phyloP scores from a whole-genome alignment of 2,329 filamentous ascomycete species.

The Aspergillus cejpii region DNA sequence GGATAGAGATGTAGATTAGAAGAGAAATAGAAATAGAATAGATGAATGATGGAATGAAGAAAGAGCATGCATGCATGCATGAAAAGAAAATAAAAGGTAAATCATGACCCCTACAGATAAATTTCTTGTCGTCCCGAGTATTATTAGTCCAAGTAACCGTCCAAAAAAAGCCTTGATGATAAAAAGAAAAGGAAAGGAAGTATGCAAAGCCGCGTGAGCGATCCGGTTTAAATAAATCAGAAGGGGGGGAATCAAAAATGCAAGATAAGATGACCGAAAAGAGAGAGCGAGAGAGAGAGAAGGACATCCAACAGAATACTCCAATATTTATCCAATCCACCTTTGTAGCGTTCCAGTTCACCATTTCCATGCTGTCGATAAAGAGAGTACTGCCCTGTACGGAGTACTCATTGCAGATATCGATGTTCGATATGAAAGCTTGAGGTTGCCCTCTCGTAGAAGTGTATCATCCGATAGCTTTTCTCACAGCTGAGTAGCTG shows the following conservation, averaged over 20 bases:
- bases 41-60: conserved; percentile 4
- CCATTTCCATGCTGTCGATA: background rate
- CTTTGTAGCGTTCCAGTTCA: background rate
- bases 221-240: conserved; percentile 7
- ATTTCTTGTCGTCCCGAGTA: no score
- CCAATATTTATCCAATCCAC: background rate
- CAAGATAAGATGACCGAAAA: background rate
- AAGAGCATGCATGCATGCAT: background rate
- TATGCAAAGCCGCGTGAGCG: conserved; percentile 15
- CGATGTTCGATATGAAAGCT: conserved; percentile 5
- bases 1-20: no score
- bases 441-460: conserved; percentile 19
- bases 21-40: conserved; percentile 3
- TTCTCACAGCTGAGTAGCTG: conserved; percentile 6
- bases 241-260: background rate
- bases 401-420: background rate
- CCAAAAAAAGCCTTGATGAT: background rate
- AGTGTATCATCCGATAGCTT: conserved; percentile 12
- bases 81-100: background rate
- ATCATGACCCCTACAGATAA: no score
- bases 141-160: background rate
- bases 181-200: conserved; percentile 3
- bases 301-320: background rate
- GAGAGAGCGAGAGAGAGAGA: background rate
- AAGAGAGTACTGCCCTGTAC: background rate